Evolutionary conservation across 2,329 filamentous ascomycete species (phyloP), one percentile per base, ranked within the genome.

Genomic region (Pseudocercospora macadamiae): DNA sequence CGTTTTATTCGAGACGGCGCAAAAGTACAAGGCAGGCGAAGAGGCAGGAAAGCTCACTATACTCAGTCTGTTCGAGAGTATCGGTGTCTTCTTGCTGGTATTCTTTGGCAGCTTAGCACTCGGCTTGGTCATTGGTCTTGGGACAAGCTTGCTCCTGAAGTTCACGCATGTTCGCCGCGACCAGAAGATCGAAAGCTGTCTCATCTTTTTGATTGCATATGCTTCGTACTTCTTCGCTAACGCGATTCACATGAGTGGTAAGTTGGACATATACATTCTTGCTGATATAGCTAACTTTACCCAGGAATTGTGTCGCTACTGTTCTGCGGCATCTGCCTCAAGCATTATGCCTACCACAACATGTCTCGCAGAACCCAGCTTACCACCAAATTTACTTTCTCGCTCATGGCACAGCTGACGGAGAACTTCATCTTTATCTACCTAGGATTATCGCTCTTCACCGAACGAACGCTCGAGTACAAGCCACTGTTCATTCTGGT

Each of bases 371-470:
- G 95, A 62, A 97, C 95, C 1, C 95, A 99, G 74, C 87, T 99
- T 63, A 96, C 95, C 14, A 99, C 95, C 53, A 99, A 99, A 75
- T 99, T 96, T 77, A 84, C 97, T 57, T 99, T 99, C 79, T 91
- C 96, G 74, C 88, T 96, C 62, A 88, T 96, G 68, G 91, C 95
- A 3, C 95, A 99, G 75, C 79, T 99, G 45, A 96, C 93, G 0
- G 95, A 99, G 77, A 99, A 99, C 76, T 99, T 99, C 74, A 99
- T 99, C 76, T 99, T 99, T 79, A 99, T 99, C 75, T 99, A 99
- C 72, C 86, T 99, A 0, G 95, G 95, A 4, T 82, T 99, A 2
- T 96, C 95, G 0, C 83, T 99, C 25, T 97, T 99, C 74, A 97
- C 95, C 2, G 93, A 97, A 69, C 87, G 87, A 53, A 86, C 90